A percentile compares a stretch with the other conserved stretches of the same genome.
Conservation (phyloP, 306 rosid species). For the Lithocarpus polystachyus region DNA sequence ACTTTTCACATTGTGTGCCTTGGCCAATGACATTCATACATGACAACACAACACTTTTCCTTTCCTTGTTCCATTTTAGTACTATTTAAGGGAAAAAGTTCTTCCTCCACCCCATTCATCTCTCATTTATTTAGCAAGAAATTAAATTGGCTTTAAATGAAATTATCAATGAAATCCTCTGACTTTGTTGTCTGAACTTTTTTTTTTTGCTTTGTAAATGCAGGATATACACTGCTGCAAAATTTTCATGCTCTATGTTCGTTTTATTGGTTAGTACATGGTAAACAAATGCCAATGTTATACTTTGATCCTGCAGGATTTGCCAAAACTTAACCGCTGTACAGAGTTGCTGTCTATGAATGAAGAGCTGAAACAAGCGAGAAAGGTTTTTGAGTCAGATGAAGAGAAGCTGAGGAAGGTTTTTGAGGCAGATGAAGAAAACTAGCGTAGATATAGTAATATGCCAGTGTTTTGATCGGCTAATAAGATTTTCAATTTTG, state of each 20-base stretch:
- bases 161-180: too few species aligned
- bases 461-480: slow-evolving; percentile 7
- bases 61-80: background rate
- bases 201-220: background rate
- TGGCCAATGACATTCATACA: background rate
- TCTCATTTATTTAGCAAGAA: too few species aligned
- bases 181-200: too few species aligned
- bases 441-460: slow-evolving; percentile 22
- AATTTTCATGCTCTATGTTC: background rate
- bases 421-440: slow-evolving; percentile 64
- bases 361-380: slow-evolving; percentile 89
- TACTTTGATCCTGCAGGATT: slow-evolving; percentile 48
- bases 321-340: slow-evolving; percentile 73
- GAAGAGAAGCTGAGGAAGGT: slow-evolving; percentile 84
- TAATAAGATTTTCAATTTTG: background rate
- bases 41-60: background rate
- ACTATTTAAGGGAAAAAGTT: too few species aligned
- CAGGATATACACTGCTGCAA: background rate
- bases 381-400: slow-evolving; percentile 81
- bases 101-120: too few species aligned
- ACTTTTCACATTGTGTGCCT: background rate
- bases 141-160: too few species aligned
- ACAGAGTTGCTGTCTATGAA: slow-evolving; percentile 82
- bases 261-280: background rate
- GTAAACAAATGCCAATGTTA: slow-evolving; percentile 3